Evolutionary conservation across 768 basidiomycete species (phyloP).

Genomic region (Tulasnella sp.): DNA sequence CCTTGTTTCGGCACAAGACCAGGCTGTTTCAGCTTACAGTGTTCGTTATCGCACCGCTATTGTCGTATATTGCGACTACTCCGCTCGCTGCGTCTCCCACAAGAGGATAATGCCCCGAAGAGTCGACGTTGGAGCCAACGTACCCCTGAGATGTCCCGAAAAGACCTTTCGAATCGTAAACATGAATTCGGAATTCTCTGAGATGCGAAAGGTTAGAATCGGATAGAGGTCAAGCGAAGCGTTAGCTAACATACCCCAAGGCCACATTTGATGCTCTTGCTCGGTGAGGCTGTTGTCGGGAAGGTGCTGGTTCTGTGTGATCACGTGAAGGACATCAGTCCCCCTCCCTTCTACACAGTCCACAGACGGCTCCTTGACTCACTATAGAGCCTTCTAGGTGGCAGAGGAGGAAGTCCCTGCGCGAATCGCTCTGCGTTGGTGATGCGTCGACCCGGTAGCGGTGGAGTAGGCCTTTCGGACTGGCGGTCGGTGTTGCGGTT

Average conservation of each 20-base stretch:
- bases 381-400: background rate
- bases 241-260: no score
- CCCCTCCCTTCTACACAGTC: no score
- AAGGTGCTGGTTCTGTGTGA: background rate
- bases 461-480: background rate
- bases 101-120: background rate
- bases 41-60: background rate
- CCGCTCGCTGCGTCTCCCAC: background rate
- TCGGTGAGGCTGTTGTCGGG: background rate
- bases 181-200: background rate
- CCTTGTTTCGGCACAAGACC: background rate
- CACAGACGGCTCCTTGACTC: no score
- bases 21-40: background rate
- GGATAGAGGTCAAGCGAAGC: no score
- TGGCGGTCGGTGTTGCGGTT: background rate
- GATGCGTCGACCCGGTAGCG: background rate
- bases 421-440: background rate
- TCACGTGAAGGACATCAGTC: no score
- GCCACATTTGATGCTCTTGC: no score
- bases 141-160: background rate
- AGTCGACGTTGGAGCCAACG: background rate
- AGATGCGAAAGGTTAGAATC: no score
- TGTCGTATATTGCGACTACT: background rate
- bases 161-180: background rate
- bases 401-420: background rate